phyloP scores from a whole-genome alignment of 2,329 filamentous ascomycete genomes.

The Penicillium brevicompactum region DNA sequence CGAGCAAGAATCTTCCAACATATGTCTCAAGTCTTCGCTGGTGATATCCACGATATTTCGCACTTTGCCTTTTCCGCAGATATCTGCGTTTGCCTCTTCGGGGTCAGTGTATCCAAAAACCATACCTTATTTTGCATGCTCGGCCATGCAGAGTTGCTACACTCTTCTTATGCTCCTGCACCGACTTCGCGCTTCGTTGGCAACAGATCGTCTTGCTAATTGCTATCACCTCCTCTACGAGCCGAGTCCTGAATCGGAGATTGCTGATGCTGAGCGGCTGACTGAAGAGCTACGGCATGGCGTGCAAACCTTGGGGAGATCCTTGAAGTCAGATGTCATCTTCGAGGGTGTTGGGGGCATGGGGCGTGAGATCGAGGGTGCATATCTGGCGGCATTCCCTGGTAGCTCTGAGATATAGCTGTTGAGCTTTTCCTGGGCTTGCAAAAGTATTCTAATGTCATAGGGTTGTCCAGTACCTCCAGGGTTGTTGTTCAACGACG shows the following conservation, averaged over 20 bases:
- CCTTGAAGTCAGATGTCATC: constrained; percentile 20
- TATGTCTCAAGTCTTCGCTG: constrained; percentile 29
- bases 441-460: too few species aligned
- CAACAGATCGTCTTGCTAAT: constrained; percentile 13
- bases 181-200: constrained; percentile 20
- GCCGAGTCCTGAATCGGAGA: constrained; percentile 21
- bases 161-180: constrained; percentile 26
- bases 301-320: constrained; percentile 15
- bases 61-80: constrained; percentile 15
- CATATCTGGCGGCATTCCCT: constrained; percentile 22
- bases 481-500: background rate
- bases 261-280: constrained; percentile 25
- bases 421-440: background rate
- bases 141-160: constrained; percentile 28
- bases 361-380: constrained; percentile 25
- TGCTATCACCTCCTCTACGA: constrained; percentile 25
- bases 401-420: constrained; percentile 5
- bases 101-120: constrained; percentile 12
- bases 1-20: constrained; percentile 23
- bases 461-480: background rate
- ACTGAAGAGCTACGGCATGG: constrained; percentile 26
- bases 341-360: constrained; percentile 28
- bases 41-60: constrained; percentile 19
- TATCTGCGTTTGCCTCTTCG: background rate
- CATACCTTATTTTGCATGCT: constrained; percentile 26